These are phyloP conservation scores for Bassia scoparia DNA, from an alignment of 148 eudicot species.

Conservation along the genomic window DNA sequence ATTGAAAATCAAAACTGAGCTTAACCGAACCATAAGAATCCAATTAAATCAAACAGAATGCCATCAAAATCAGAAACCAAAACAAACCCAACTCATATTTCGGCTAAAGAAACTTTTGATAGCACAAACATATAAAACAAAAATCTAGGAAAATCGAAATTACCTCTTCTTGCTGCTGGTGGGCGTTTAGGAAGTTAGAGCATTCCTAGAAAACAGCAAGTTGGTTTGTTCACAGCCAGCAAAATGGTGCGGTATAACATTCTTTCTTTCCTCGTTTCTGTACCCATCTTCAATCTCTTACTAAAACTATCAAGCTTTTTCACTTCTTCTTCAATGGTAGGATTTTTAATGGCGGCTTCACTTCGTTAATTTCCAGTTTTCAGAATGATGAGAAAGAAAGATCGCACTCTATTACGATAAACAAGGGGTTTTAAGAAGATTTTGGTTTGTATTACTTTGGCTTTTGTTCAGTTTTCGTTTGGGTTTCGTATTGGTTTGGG, in stretches of 20 bases:
- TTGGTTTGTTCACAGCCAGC: slow-evolving; percentile 31
- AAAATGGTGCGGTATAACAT: slow-evolving; percentile 60
- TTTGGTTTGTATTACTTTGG: too few relatives aligned
- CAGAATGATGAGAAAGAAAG: too few relatives aligned
- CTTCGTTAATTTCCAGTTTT: too few relatives aligned
- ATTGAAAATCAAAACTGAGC: too few relatives aligned
- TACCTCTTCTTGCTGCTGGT: slow-evolving; percentile 55
- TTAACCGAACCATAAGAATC: neutral
- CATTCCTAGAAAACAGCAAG: slow-evolving; percentile 39
- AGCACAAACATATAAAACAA: neutral
- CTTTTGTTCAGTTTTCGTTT: too few relatives aligned
- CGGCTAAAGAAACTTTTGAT: too few relatives aligned
- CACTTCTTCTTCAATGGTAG: too few relatives aligned
- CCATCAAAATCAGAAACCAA: neutral
- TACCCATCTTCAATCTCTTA: slow-evolving; percentile 33
- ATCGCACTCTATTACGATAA: too few relatives aligned
- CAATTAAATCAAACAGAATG: too few relatives aligned
- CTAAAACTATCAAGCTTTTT: neutral
- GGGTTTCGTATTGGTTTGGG: too few relatives aligned
- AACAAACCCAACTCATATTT: neutral
- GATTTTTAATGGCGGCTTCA: too few relatives aligned
- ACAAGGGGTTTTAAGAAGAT: too few relatives aligned
- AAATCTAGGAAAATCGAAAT: neutral
- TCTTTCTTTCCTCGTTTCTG: slow-evolving; percentile 41
- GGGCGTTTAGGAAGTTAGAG: slow-evolving; percentile 49